phyloP scores from a whole-genome alignment of 441 rosid species.

The Kokia cookei region DNA sequence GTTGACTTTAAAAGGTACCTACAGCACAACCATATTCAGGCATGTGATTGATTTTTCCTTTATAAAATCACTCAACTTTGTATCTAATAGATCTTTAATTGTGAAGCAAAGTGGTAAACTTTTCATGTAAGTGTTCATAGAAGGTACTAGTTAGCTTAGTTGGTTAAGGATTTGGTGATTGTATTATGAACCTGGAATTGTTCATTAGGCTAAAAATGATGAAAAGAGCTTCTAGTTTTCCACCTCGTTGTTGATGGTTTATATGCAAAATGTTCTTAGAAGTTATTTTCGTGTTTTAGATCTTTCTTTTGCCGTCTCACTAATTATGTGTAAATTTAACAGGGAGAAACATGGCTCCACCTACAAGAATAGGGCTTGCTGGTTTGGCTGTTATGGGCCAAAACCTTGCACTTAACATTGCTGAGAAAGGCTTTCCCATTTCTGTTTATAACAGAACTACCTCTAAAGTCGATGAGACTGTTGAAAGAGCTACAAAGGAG shows the following conservation, averaged over 20 bases:
- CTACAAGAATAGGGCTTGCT: conserved; percentile 86
- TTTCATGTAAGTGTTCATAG: not conserved
- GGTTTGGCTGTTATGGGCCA: conserved; percentile 99
- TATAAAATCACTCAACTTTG: not conserved
- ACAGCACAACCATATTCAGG: not conserved
- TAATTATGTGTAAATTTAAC: conserved; percentile 9
- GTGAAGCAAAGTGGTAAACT: not conserved
- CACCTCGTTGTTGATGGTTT: not conserved
- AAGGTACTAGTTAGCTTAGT: not conserved
- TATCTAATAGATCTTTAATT: not conserved
- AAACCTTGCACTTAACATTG: conserved; percentile 46
- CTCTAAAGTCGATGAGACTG: not conserved
- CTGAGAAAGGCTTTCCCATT: not conserved
- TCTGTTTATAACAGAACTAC: conserved; percentile 2
- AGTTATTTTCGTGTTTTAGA: not conserved
- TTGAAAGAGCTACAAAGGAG: conserved; percentile 38
- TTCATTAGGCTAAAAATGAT: not conserved
- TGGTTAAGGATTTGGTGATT: not conserved
- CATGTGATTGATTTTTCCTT: not conserved
- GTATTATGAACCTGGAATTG: not conserved
- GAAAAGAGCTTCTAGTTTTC: not conserved
- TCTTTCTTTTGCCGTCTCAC: conserved; percentile 11
- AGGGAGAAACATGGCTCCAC: conserved; percentile 44
- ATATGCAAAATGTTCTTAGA: not conserved
- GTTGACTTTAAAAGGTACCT: not conserved